Base-by-base conservation (phyloP, 768 basidiomycete species). In the Amanita brunnescens region DNA sequence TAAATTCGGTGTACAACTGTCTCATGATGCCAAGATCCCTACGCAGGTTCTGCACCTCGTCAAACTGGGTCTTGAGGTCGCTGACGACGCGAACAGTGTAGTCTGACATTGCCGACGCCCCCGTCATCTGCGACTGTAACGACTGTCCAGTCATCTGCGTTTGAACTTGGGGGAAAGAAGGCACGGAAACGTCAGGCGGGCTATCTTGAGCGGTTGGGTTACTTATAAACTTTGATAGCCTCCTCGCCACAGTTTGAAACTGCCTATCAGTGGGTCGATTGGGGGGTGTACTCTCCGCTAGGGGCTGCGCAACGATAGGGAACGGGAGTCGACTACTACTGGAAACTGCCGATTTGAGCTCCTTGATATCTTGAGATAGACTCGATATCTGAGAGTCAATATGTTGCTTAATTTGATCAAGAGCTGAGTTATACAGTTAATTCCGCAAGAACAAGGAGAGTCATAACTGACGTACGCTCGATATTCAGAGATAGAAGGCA, bases 371-470 rank as follows among this genome's bases (percentile, higher is more conserved):
- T 56, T 86, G 85, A 26, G 90, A 82, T 14, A 99, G 71, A 0
- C 71, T 72, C 0, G 88, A 83, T 55, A 99, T 94, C 60, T 95
- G 93, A 2, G 81, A 61, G 61, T 99, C 95, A 58, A 99, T 94
- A 63, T 99, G 95, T 61, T 97, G 92, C 64, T 95, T 97, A 66
- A 99, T 95, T 64, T 98, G 95, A 67, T 99, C 94, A 49, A 98
- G 83, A 20, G 92, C 95, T 99, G 59, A 16, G 52, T 40, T 55
- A 40, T 20, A 24, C 13, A 35, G 46, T 54, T 44, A 54, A 50
- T 20, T 20, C 29, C n/a, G 21, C 21, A 14, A 46, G 13, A 38
- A 32, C 18, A 41, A 20, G 2, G 6, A 38, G 7, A 39, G 21
- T 14, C 34, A 13, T 16, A 39, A 39, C n/a, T 29, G 9, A 81